A percentile compares a stretch with the other conserved stretches of the same genome.
phyloP scores from a whole-genome alignment of 2,329 filamentous ascomycete genomes.

The Ceratocystiopsis sp. region DNA sequence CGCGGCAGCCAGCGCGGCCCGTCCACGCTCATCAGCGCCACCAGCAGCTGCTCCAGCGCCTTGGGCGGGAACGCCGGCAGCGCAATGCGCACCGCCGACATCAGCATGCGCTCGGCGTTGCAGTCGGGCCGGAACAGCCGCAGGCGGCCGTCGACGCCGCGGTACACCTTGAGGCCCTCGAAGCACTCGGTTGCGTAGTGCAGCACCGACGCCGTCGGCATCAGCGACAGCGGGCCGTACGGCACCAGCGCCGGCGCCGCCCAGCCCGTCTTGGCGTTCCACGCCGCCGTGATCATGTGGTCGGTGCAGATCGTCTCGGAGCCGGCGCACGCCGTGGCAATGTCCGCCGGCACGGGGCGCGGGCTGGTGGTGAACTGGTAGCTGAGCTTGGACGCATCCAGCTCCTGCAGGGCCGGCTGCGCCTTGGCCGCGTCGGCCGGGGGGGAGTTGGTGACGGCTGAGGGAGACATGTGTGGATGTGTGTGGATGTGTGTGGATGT shows the following conservation, averaged over 20 bases:
- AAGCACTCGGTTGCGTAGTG: constrained; percentile 90
- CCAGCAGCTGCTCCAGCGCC: constrained; percentile 58
- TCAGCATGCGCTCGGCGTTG: constrained; percentile 50
- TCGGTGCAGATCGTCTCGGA: constrained; percentile 51
- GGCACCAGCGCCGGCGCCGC: constrained; percentile 54
- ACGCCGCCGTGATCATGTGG: constrained; percentile 69
- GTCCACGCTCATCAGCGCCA: constrained; percentile 54
- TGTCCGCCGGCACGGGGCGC: constrained; percentile 31
- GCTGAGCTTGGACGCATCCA: constrained; percentile 45
- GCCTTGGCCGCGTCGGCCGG: constrained; percentile 12
- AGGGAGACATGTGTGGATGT: constrained; percentile 17
- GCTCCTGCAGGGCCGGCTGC: constrained; percentile 34
- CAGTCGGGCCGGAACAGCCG: constrained; percentile 62
- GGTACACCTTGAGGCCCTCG: constrained; percentile 69
- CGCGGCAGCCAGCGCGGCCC: constrained; percentile 59
- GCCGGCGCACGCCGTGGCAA: constrained; percentile 28
- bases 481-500: background rate
- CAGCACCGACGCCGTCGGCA: constrained; percentile 64
- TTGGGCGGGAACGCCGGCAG: constrained; percentile 55
- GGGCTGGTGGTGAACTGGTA: constrained; percentile 34
- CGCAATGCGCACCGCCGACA: constrained; percentile 48
- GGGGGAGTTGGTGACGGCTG: constrained; percentile 5
- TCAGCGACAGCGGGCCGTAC: constrained; percentile 60
- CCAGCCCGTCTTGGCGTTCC: constrained; percentile 54
- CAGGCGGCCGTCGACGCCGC: constrained; percentile 57